Evolutionary conservation across 108 stramenopile genomes (phyloP).

Genomic region (Skeletonema grethae): DNA sequence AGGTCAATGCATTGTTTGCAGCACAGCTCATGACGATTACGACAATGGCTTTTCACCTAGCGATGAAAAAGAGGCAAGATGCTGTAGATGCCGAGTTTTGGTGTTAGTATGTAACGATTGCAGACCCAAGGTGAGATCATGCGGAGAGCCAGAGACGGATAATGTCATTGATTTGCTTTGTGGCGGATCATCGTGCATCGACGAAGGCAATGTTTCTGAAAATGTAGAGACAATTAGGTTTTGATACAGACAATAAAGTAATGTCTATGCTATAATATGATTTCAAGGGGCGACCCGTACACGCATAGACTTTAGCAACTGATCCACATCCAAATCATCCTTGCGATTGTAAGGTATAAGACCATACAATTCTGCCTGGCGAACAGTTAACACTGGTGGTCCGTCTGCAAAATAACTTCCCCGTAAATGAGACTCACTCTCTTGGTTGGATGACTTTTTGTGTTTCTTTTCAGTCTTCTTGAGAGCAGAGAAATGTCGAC

Average conservation of each 20-base stretch:
- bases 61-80: constrained; percentile 78
- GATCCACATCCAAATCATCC: background rate
- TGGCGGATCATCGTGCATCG: constrained; percentile 57
- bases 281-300: background rate
- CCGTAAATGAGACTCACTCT: constrained; percentile 15
- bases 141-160: constrained; percentile 45
- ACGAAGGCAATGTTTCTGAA: constrained; percentile 66
- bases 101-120: constrained; percentile 78
- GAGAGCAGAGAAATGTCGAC: constrained; percentile 20
- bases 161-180: constrained; percentile 55
- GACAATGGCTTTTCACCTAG: constrained; percentile 84
- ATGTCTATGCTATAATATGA: background rate
- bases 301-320: too few relatives aligned
- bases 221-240: constrained; percentile 40
- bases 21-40: constrained; percentile 77
- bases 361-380: constrained; percentile 66
- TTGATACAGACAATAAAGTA: background rate
- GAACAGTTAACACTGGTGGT: constrained; percentile 49
- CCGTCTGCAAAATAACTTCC: constrained; percentile 55
- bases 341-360: constrained; percentile 48
- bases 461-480: constrained; percentile 20
- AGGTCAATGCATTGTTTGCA: constrained; percentile 72
- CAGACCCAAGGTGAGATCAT: constrained; percentile 55
- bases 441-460: background rate
- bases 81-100: constrained; percentile 82